A percentile compares a stretch with the other conserved stretches of the same genome.
Evolutionary conservation across 768 basidiomycete species (phyloP).

Genomic region (Termitomyces sp.): DNA sequence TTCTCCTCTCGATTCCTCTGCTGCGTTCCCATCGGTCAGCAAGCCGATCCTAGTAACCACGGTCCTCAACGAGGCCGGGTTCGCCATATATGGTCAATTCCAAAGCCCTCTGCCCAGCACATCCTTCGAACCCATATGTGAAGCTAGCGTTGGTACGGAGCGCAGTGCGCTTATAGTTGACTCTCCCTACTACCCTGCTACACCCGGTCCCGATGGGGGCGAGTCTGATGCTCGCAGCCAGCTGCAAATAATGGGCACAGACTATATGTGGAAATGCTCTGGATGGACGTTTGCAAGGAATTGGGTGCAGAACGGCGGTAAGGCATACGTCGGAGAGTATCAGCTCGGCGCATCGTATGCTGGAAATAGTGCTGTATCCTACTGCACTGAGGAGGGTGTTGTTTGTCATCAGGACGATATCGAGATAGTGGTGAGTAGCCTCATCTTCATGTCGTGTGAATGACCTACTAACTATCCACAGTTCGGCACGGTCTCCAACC

Average conservation of each 20-base stretch:
- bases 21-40: conserved; percentile 50
- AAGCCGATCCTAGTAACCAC: conserved; percentile 73
- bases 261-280: conserved; percentile 66
- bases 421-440: conserved; percentile 57
- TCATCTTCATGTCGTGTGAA: not conserved
- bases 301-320: conserved; percentile 62
- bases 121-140: conserved; percentile 32
- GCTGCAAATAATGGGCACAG: conserved; percentile 57
- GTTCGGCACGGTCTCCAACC: conserved; percentile 54
- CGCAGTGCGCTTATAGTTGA: conserved; percentile 38
- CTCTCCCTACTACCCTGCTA: conserved; percentile 42
- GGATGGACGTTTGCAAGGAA: conserved; percentile 65
- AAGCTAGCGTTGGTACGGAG: conserved; percentile 38
- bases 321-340: conserved; percentile 63
- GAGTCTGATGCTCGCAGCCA: conserved; percentile 48
- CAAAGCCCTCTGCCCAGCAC: conserved; percentile 30
- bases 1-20: conserved; percentile 55
- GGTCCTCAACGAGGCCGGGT: conserved; percentile 66
- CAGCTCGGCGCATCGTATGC: conserved; percentile 68
- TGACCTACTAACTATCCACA: conserved; percentile 10
- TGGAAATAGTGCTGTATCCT: conserved; percentile 48
- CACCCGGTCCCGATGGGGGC: conserved; percentile 19
- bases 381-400: conserved; percentile 48
- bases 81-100: conserved; percentile 47
- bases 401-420: conserved; percentile 86